Evolutionary conservation across 495 filamentous ascomycete species (phyloP).

Genomic region (Tuber microsphaerosporum): DNA sequence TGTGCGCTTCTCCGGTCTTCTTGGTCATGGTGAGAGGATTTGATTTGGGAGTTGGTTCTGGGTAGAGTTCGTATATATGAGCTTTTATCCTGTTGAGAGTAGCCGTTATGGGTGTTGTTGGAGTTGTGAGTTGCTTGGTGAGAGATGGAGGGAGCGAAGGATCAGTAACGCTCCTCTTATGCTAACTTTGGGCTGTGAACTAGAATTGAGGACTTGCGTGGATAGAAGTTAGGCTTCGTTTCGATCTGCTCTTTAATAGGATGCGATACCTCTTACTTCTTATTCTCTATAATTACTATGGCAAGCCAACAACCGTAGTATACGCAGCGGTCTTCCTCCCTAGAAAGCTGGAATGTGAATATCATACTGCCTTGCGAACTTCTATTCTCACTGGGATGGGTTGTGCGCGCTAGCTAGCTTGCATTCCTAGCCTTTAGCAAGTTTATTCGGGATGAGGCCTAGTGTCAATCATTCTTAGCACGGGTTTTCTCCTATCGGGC

Average conservation of each 20-base stretch:
- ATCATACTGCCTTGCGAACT: neutral
- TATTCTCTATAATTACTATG: neutral
- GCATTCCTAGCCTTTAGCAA: neutral
- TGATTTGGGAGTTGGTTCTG: neutral
- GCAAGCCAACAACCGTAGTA: neutral
- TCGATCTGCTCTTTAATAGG: neutral
- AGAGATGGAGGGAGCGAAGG: neutral
- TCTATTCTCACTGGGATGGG: neutral
- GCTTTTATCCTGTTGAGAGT: neutral
- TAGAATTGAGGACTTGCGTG: neutral
- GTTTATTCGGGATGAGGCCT: neutral
- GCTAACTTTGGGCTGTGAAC: neutral
- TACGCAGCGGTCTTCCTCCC: neutral
- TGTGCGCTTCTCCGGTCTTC: neutral
- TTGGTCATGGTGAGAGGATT: neutral
- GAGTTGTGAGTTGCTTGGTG: neutral
- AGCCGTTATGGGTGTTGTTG: neutral
- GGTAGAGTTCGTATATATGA: no score
- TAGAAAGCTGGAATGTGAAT: neutral
- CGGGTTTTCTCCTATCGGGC: neutral
- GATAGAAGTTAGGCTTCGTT: neutral
- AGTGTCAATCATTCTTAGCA: neutral
- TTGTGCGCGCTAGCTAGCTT: neutral
- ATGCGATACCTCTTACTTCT: neutral
- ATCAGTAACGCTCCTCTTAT: neutral